Evolutionary conservation across 2,329 filamentous ascomycete species (phyloP).

Genomic region (Elsinoe necatrix): DNA sequence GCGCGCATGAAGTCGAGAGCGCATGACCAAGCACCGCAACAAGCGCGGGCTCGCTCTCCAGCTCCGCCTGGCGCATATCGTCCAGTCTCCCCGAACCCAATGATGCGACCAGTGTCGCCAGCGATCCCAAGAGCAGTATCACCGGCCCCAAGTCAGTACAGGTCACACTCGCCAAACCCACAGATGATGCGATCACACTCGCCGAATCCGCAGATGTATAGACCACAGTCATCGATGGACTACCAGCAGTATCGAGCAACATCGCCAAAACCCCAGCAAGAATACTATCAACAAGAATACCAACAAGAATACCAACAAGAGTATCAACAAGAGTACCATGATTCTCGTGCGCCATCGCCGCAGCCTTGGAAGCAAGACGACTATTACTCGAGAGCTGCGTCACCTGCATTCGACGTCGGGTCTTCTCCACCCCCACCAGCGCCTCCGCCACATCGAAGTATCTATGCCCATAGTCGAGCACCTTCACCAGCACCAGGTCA

Average conservation of each 20-base stretch:
- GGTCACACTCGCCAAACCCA: slow-evolving; percentile 25
- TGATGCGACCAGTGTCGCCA: slow-evolving; percentile 23
- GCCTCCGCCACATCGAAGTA: slow-evolving; percentile 66
- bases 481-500: slow-evolving; percentile 36
- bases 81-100: slow-evolving; percentile 34
- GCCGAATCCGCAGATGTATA: slow-evolving; percentile 18
- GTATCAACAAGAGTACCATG: slow-evolving; percentile 24
- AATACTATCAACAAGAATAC: slow-evolving; percentile 20
- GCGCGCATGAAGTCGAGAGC: slow-evolving; percentile 20
- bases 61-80: slow-evolving; percentile 21
- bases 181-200: slow-evolving; percentile 17
- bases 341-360: slow-evolving; percentile 34
- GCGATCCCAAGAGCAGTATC: slow-evolving; percentile 33
- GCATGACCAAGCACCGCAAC: slow-evolving; percentile 20
- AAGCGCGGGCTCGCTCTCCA: slow-evolving; percentile 23
- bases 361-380: slow-evolving; percentile 35
- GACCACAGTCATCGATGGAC: slow-evolving; percentile 21
- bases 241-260: slow-evolving; percentile 31
- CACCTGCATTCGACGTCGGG: slow-evolving; percentile 30
- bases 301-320: slow-evolving; percentile 15
- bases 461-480: slow-evolving; percentile 42
- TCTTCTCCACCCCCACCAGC: slow-evolving; percentile 74
- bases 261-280: slow-evolving; percentile 29
- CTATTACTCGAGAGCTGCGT: slow-evolving; percentile 19
- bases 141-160: slow-evolving; percentile 32